Evolutionary conservation across 805 yeast genomes (phyloP), one percentile per base, ranked within the genome.

Genomic region (Candida berthetii): DNA sequence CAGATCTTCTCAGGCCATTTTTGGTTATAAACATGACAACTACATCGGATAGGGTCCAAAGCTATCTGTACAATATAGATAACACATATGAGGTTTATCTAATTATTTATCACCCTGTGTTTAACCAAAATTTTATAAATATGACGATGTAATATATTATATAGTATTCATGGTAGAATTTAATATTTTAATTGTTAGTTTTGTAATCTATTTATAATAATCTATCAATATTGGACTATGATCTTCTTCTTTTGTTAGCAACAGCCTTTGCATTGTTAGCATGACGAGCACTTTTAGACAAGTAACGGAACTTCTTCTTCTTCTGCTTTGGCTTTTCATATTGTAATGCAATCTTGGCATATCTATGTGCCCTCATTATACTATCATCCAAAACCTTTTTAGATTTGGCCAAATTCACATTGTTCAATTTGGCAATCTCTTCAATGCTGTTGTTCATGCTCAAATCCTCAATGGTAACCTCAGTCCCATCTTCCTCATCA

Each of bases 241-340:
- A 20, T 27, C 48, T 56, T 54, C 65, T 65, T 46, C 60, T 57
- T 44, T 61, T 64, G 47, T 62, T 64, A 41, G 59, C 52, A 38
- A 60, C 64, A 38, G 62, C 66, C 61, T 74, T 65, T 65, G 74
- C 61, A 66, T 76, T 74, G 44, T 78, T 77, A 17, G 61, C 62
- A 52, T 66, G 79, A 63, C 98, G 76, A 64, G 89, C 96, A 22
- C 71, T 65, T 61, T 88, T 87, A 38, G 93, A 77, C 60, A 90
- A 71, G 53, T 90, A 91, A 64, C 96, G 78, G 57, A 89, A 89
- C 72, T 90, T 90, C 72, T 80, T 82, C 74, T 82, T 83, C 64
- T 71, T 57, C 18, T 53, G 50, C 28, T 52, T 52, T n/a, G 47
- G 45, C 36, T 55, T 54, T 20, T 54, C 48, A 16, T 48, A 54